Evolutionary conservation across 257 asterid species (phyloP), one percentile per base, ranked within the genome.

Genomic region (Przewalskia tangutica): DNA sequence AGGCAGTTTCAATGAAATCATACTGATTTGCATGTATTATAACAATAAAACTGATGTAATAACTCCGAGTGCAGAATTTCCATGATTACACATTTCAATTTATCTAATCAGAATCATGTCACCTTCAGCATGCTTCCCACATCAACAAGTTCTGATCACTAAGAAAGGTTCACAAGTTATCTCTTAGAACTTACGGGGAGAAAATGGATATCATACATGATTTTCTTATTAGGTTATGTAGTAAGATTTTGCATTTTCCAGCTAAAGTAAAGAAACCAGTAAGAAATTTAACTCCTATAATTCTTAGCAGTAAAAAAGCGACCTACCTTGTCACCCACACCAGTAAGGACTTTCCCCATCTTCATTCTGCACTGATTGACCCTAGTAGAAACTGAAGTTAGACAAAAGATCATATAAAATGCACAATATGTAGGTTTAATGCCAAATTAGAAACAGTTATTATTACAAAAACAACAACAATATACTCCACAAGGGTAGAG

Each of bases 261-360:
- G 58, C 42, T 23, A 6, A 46, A 48, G 40, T 58, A 71, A 40
- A 20, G 42, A 71, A 46, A 23, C 59, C 59, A 71, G 79, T 12
- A 46, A 18, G 38, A 23, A 20, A 46, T 12, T 46, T 11, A 46
- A 71, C 59, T 71, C 56, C 20, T 59, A 51, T 8, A 67, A 53
- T 60, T 48, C 60, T 84, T 84, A n/a, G 81, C 71, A 82, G 38
- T 53, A 27, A 83, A 79, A 88, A 84, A 48, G 77, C 6, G 73
- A 71, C 68, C 32, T 83, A 94, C 97, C 97, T 95, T 92, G 88
- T 95, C 99, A 34, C 99, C 98, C 51, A 87, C 98, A 60, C 99
- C 99, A 16, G 99, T 91, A 83, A 95, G 97, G 84, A 92, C 67
- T 88, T 89, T 59, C 14, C 99, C 99, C 92, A 63, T 92, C 94